Evolutionary conservation across 2,329 filamentous ascomycete genomes (phyloP).

Genomic region (Microsporum ferrugineum): DNA sequence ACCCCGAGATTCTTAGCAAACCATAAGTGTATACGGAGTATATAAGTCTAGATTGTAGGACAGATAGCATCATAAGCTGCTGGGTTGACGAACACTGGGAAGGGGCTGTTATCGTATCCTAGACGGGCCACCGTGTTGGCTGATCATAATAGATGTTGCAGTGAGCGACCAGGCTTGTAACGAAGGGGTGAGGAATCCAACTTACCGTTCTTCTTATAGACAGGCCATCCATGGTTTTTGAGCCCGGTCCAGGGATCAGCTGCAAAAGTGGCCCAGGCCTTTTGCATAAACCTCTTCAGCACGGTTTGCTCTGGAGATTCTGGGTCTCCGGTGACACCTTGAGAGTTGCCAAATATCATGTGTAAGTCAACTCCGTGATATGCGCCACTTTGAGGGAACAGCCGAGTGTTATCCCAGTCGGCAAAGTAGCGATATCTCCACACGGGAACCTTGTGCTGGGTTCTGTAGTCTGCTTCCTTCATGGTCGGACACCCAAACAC

Average conservation of each 20-base stretch:
- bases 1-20: too few relatives aligned
- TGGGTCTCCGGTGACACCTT: conserved; percentile 30
- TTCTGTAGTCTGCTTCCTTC: conserved; percentile 29
- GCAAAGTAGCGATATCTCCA: conserved; percentile 41
- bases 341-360: conserved; percentile 38
- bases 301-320: conserved; percentile 22
- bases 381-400: conserved; percentile 37
- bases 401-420: conserved; percentile 40
- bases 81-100: conserved; percentile 3
- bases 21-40: too few relatives aligned
- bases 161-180: background rate
- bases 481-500: conserved; percentile 39
- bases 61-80: conserved; percentile 4
- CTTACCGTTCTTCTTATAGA: conserved; percentile 8
- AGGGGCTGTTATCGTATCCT: conserved; percentile 6
- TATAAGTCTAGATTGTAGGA: background rate
- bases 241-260: conserved; percentile 23
- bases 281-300: conserved; percentile 22
- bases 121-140: background rate
- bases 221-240: conserved; percentile 11
- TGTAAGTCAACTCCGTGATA: conserved; percentile 42
- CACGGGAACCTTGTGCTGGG: conserved; percentile 25
- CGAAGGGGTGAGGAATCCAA: background rate
- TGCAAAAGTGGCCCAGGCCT: conserved; percentile 26
- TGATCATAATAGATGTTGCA: background rate